Conservation (phyloP, 768 basidiomycete species). For the Lactarius akahatsu region DNA sequence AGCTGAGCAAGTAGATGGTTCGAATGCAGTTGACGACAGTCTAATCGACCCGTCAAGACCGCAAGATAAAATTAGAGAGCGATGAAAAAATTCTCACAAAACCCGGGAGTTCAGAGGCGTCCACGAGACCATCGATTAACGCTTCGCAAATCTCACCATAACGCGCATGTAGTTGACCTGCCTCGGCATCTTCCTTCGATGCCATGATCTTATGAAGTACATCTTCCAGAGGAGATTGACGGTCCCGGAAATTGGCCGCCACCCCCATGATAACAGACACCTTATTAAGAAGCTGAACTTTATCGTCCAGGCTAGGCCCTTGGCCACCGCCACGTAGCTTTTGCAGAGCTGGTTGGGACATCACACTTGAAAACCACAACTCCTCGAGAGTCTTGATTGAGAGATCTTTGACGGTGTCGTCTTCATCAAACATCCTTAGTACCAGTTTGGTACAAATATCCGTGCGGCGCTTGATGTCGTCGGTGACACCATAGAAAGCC, state of each 20-base stretch:
- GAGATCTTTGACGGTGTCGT: slow-evolving; percentile 92
- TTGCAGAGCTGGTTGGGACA: slow-evolving; percentile 34
- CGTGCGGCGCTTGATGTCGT: slow-evolving; percentile 56
- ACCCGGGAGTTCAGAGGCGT: slow-evolving; percentile 75
- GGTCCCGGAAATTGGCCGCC: slow-evolving; percentile 76
- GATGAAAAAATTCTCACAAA: slow-evolving; percentile 52
- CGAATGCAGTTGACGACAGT: slow-evolving; percentile 81
- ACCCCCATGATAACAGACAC: slow-evolving; percentile 86
- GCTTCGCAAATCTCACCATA: slow-evolving; percentile 82
- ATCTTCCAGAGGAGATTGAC: slow-evolving; percentile 81
- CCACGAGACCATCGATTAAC: slow-evolving; percentile 85
- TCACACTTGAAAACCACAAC: slow-evolving; percentile 67
- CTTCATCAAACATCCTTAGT: slow-evolving; percentile 85
- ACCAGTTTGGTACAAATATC: slow-evolving; percentile 85
- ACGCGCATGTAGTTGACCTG: slow-evolving; percentile 55
- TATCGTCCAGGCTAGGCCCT: slow-evolving; percentile 43
- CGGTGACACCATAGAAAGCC: slow-evolving; percentile 68
- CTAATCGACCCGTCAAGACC: slow-evolving; percentile 39
- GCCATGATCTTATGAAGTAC: slow-evolving; percentile 79
- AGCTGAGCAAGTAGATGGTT: slow-evolving; percentile 79
- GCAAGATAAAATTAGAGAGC: slow-evolving; percentile 3
- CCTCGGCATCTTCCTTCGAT: slow-evolving; percentile 61
- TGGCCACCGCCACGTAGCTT: slow-evolving; percentile 33
- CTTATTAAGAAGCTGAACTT: slow-evolving; percentile 56
- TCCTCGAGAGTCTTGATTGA: slow-evolving; percentile 90